A percentile compares a stretch with the other conserved stretches of the same genome.
Conservation (phyloP, 441 rosid genomes). For the Erodium texanum region DNA sequence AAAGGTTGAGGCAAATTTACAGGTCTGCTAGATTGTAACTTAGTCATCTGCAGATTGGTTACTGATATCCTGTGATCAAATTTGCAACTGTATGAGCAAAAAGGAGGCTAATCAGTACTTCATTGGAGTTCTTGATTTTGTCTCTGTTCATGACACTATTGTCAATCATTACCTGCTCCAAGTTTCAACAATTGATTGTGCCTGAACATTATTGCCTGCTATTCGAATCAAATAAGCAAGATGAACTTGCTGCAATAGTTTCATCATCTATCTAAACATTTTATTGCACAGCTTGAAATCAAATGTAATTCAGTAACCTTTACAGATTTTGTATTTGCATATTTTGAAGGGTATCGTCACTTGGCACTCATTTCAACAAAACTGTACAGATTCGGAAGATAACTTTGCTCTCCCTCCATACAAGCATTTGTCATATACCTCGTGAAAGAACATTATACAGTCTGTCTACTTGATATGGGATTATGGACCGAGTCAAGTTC, state of each 20-base stretch:
- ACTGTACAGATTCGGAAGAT: background rate
- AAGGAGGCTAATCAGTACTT: background rate
- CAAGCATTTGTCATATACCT: background rate
- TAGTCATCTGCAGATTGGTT: background rate
- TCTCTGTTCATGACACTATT: background rate
- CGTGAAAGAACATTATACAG: background rate
- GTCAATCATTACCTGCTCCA: no score
- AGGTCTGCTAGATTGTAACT: background rate
- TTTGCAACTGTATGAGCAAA: background rate
- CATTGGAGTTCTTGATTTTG: background rate
- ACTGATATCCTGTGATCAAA: no score
- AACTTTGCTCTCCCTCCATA: background rate
- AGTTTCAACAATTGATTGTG: background rate
- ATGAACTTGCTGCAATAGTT: background rate
- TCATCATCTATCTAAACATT: background rate
- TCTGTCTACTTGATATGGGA: background rate
- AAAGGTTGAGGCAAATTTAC: conserved; percentile 14
- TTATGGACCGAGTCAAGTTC: background rate
- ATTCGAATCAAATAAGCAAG: background rate
- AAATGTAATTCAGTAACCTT: background rate
- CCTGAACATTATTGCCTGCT: background rate
- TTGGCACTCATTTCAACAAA: no score
- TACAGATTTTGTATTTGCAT: background rate
- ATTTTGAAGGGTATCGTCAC: no score
- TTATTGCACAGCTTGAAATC: background rate